Evolutionary conservation across 1,139 yeast genomes (phyloP).

Genomic region (Wickerhamiella pararugosa): DNA sequence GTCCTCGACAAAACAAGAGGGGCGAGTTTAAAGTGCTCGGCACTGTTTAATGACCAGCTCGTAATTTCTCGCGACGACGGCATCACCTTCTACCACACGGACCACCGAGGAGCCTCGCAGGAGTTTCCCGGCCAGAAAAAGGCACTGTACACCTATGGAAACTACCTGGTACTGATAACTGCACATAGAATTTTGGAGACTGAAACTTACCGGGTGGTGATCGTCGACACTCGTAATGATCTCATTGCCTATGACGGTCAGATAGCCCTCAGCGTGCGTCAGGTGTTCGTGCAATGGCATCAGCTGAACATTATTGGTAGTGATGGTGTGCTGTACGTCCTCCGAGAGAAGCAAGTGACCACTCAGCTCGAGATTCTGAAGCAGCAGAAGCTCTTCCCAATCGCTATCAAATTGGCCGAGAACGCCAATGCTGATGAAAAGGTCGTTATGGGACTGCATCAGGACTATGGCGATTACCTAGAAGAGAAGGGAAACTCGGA

Average conservation of each 20-base stretch:
- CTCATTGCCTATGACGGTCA: slow-evolving; percentile 57
- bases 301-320: slow-evolving; percentile 43
- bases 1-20: slow-evolving; percentile 51
- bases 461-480: slow-evolving; percentile 54
- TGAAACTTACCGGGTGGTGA: slow-evolving; percentile 35
- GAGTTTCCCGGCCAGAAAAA: slow-evolving; percentile 47
- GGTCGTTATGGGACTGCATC: slow-evolving; percentile 37
- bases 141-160: slow-evolving; percentile 32
- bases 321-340: slow-evolving; percentile 59
- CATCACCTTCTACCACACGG: slow-evolving; percentile 39
- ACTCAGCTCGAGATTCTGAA: slow-evolving; percentile 58
- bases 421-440: slow-evolving; percentile 28
- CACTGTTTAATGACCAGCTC: slow-evolving; percentile 28
- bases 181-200: slow-evolving; percentile 20
- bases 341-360: slow-evolving; percentile 50
- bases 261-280: slow-evolving; percentile 46
- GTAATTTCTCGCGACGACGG: slow-evolving; percentile 38
- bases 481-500: slow-evolving; percentile 50
- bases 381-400: slow-evolving; percentile 53
- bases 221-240: slow-evolving; percentile 55
- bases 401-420: slow-evolving; percentile 59
- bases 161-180: slow-evolving; percentile 45
- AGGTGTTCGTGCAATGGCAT: slow-evolving; percentile 40
- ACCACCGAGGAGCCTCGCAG: slow-evolving; percentile 42
- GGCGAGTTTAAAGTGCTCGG: slow-evolving; percentile 50